A percentile compares a stretch with the other conserved stretches of the same genome.
Evolutionary conservation across 257 asterid species (phyloP).

Genomic region (Capsicum rhomboideum): DNA sequence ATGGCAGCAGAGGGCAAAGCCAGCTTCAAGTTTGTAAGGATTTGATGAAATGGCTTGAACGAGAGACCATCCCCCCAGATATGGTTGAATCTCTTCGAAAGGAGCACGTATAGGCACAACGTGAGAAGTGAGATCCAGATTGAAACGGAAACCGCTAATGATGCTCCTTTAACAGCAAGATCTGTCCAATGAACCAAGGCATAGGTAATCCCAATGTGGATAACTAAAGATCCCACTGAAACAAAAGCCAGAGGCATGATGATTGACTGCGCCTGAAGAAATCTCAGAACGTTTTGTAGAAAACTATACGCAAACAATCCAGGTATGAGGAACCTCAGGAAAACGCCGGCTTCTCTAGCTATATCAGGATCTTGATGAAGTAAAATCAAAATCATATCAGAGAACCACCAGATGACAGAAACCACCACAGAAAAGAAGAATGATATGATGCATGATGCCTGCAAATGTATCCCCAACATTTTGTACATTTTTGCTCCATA

Average conservation of each 20-base stretch:
- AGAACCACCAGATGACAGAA: neutral
- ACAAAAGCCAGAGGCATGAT: conserved; percentile 41
- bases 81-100: conserved; percentile 22
- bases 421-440: neutral
- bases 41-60: neutral
- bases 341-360: conserved; percentile 30
- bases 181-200: conserved; percentile 32
- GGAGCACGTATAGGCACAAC: conserved; percentile 31
- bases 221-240: conserved; percentile 36
- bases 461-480: conserved; percentile 55
- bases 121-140: conserved; percentile 46
- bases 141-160: conserved; percentile 59
- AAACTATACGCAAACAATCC: conserved; percentile 57
- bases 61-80: conserved; percentile 38
- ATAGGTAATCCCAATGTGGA: conserved; percentile 47
- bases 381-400: neutral
- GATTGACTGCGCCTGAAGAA: conserved; percentile 56
- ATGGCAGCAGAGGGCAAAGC: conserved; percentile 68
- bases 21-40: conserved; percentile 27
- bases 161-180: conserved; percentile 46
- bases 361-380: neutral
- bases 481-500: conserved; percentile 52
- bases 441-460: conserved; percentile 23
- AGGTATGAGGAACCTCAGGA: conserved; percentile 52
- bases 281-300: conserved; percentile 53